A percentile compares a stretch with the other conserved stretches of the same genome.
Conservation (phyloP, 2,329 filamentous ascomycete genomes). For the Passalora sequoiae region DNA sequence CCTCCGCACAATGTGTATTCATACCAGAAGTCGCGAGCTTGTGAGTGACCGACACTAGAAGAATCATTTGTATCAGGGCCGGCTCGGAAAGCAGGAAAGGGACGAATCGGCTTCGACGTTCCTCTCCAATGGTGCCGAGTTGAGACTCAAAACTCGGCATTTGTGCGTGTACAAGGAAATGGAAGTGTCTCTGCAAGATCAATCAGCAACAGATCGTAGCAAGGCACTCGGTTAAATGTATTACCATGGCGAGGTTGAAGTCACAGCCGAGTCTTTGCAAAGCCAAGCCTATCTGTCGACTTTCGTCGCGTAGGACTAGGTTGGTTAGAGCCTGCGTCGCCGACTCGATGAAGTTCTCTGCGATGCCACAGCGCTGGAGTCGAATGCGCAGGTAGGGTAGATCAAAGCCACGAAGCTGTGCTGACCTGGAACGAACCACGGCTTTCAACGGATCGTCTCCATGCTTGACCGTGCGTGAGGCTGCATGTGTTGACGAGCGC, state of each 20-base stretch:
- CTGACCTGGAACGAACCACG: background rate
- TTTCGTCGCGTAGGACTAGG: background rate
- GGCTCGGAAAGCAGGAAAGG: background rate
- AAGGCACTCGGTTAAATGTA: background rate
- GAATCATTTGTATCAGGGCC: background rate
- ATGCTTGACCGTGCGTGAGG: background rate
- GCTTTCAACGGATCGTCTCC: background rate
- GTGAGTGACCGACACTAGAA: background rate
- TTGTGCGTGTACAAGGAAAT: background rate
- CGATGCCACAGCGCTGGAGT: background rate
- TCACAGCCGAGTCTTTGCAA: background rate
- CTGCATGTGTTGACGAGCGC: background rate
- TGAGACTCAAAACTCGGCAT: conserved; percentile 1
- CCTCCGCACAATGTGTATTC: background rate
- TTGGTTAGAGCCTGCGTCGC: background rate
- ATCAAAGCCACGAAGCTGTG: background rate
- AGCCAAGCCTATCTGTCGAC: background rate
- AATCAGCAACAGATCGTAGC: background rate
- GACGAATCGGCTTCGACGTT: background rate
- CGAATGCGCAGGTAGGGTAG: background rate
- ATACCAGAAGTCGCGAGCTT: background rate
- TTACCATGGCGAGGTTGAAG: background rate
- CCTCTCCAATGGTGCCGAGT: background rate
- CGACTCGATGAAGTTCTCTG: background rate
- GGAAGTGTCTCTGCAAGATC: background rate